These are phyloP conservation scores for Scopulariopsis brevicaulis DNA, from an alignment of 2,329 filamentous ascomycete species.

Conservation along the genomic window DNA sequence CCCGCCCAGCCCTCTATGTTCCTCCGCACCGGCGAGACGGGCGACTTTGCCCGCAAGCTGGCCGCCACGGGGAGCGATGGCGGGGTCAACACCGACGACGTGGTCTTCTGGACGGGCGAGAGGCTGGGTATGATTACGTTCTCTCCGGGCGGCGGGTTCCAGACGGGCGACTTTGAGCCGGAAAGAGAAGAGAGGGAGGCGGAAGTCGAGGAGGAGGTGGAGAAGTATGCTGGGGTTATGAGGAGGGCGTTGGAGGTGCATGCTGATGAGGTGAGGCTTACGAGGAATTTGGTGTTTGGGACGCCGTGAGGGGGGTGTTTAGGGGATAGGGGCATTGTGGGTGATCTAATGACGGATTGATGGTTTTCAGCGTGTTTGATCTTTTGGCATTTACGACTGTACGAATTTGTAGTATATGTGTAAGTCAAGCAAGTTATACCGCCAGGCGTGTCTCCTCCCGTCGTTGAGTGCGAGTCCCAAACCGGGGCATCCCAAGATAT, in stretches of 20 bases:
- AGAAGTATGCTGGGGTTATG: constrained; percentile 60
- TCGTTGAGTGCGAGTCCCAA: too few relatives aligned
- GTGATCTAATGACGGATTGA: too few relatives aligned
- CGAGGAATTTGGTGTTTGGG: neutral
- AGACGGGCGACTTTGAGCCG: constrained; percentile 35
- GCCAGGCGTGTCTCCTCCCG: too few relatives aligned
- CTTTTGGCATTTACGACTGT: too few relatives aligned
- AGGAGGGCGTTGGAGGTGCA: constrained; percentile 63
- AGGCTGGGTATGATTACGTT: constrained; percentile 64
- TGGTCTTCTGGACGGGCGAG: constrained; percentile 84
- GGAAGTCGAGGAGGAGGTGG: constrained; percentile 36
- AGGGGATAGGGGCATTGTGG: neutral
- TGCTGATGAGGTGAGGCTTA: constrained; percentile 25
- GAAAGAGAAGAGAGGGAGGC: constrained; percentile 28
- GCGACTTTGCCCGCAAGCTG: constrained; percentile 73
- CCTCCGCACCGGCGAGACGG: constrained; percentile 38
- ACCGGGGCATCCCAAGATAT: too few relatives aligned
- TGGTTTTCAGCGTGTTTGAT: too few relatives aligned
- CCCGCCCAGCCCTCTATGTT: constrained; percentile 34
- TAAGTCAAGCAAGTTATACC: too few relatives aligned
- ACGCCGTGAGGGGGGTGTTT: neutral
- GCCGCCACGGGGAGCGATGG: constrained; percentile 40
- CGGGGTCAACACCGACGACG: constrained; percentile 43
- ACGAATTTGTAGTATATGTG: too few relatives aligned
- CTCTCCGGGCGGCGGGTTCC: constrained; percentile 37